Base-by-base conservation (phyloP, 371 early-diverging fungal species). In the Apophysomyces ossiformis region DNA sequence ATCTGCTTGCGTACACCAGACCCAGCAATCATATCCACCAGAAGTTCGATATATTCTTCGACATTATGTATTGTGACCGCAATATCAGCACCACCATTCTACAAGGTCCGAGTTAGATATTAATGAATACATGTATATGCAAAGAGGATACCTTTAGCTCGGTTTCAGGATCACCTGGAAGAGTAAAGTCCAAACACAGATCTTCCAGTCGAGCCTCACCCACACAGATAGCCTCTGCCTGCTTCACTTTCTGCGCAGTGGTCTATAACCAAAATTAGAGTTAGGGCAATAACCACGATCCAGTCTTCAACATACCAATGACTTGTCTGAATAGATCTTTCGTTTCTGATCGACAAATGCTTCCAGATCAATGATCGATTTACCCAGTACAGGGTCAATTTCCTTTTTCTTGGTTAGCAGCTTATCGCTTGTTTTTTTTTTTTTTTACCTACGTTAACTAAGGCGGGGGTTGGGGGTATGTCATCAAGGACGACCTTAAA, bases 141-240 rank as follows among this genome's bases (percentile, higher is more conserved):
- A 41, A 5, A 36, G 15, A 37, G 16, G 36, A 16, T 82, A 85
- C 85, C 79, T 83, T 86, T 50, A 92, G 78, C 61, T 88, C 85
- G 46, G 88, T 79, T 2, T 71, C 73, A 15, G 84, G 72, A 77
- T 91, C 85, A 1, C 96, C 96, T 11, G 94, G 93, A 37, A 95
- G 77, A 0, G 93, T 92, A 76, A 96, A 96, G 69, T 94, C 95
- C 7, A 97, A 82, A 39, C 86, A 83, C 44, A 95, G 76, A 63
- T 92, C 90, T 0, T 89, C 88, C 36, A 92, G 64, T 5, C 62
- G 60, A 12, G 78, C 73, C 35, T 80, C 87, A 9, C 87, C 77
- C 18, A 91, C 66, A 32, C 75, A 58, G 41, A 88, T 85, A 26
- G 69, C 72, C 37, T 75, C 76, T 5, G 83, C 68, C 1, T 78